Evolutionary conservation across 768 basidiomycete genomes (phyloP).

Genomic region (Scleroderma citrinum): DNA sequence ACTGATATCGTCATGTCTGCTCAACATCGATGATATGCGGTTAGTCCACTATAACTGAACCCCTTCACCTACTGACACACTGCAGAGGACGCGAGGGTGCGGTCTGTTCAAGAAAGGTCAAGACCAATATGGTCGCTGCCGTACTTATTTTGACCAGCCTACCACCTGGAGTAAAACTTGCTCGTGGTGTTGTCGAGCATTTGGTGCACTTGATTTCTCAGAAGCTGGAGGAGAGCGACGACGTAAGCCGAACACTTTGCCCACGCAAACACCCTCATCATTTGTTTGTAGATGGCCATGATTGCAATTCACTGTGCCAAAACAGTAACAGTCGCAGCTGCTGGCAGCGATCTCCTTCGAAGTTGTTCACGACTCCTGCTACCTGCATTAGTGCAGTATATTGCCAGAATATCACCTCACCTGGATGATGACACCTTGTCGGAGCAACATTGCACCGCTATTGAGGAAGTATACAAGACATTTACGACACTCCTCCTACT

Average conservation of each 20-base stretch:
- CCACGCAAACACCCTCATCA: slow-evolving; percentile 2
- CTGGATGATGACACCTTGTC: slow-evolving; percentile 52
- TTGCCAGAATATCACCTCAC: slow-evolving; percentile 61
- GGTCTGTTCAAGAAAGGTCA: slow-evolving; percentile 76
- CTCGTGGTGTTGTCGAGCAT: slow-evolving; percentile 74
- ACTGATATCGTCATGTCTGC: slow-evolving; percentile 76
- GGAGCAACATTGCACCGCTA: slow-evolving; percentile 53
- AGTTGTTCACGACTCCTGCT: slow-evolving; percentile 68
- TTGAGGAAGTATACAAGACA: slow-evolving; percentile 80
- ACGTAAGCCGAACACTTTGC: slow-evolving; percentile 42
- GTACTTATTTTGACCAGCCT: slow-evolving; percentile 82
- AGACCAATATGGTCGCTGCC: slow-evolving; percentile 82
- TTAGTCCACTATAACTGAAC: slow-evolving; percentile 30
- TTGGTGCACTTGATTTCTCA: slow-evolving; percentile 80
- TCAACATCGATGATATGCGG: slow-evolving; percentile 92
- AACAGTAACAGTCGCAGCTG: slow-evolving; percentile 71
- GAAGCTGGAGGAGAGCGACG: slow-evolving; percentile 62
- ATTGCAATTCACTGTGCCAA: slow-evolving; percentile 88
- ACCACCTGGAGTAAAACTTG: slow-evolving; percentile 59
- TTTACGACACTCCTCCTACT: slow-evolving; percentile 59
- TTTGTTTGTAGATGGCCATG: slow-evolving; percentile 52
- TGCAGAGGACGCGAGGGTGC: slow-evolving; percentile 72
- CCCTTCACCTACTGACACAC: slow-evolving; percentile 4
- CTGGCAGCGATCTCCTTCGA: slow-evolving; percentile 60
- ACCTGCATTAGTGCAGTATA: slow-evolving; percentile 75